A percentile compares a stretch with the other conserved stretches of the same genome.
These are phyloP conservation scores for Paraphaeosphaeria minitans DNA, from an alignment of 2,329 filamentous ascomycete genomes.

Conservation along the genomic window DNA sequence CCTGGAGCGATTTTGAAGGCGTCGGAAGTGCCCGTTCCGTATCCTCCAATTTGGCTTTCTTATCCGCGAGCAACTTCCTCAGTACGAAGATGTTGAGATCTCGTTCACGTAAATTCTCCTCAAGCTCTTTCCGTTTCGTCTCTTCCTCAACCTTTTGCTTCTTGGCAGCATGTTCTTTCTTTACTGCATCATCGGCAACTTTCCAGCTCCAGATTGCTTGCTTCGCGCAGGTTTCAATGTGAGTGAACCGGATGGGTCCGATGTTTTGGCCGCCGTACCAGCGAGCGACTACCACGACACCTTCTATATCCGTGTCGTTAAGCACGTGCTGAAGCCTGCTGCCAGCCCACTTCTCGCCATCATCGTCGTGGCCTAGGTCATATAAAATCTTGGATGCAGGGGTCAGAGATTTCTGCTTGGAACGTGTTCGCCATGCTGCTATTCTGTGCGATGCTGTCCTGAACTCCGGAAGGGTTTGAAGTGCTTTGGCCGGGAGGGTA, in stretches of 20 bases:
- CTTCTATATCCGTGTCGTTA: conserved; percentile 50
- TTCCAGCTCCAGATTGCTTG: conserved; percentile 54
- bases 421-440: conserved; percentile 56
- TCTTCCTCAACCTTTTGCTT: conserved; percentile 46
- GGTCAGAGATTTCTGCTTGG: conserved; percentile 53
- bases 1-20: conserved; percentile 38
- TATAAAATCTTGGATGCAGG: conserved; percentile 44
- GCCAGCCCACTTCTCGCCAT: conserved; percentile 60
- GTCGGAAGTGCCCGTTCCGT: conserved; percentile 30
- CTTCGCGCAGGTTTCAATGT: conserved; percentile 57
- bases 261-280: conserved; percentile 62
- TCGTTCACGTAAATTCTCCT: conserved; percentile 44
- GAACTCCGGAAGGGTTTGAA: conserved; percentile 54
- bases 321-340: conserved; percentile 55
- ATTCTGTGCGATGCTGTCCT: conserved; percentile 57
- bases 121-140: conserved; percentile 46
- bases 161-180: conserved; percentile 43
- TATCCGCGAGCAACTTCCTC: conserved; percentile 52
- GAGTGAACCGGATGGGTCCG: conserved; percentile 58
- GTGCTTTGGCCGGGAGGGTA: conserved; percentile 43
- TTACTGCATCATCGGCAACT: conserved; percentile 36
- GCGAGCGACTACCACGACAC: conserved; percentile 57
- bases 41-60: conserved; percentile 42
- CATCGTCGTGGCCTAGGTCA: conserved; percentile 56
- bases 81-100: conserved; percentile 56